These are phyloP conservation scores for Aureobasidium leucospermi DNA, from an alignment of 2,329 filamentous ascomycete species.

Conservation along the genomic window DNA sequence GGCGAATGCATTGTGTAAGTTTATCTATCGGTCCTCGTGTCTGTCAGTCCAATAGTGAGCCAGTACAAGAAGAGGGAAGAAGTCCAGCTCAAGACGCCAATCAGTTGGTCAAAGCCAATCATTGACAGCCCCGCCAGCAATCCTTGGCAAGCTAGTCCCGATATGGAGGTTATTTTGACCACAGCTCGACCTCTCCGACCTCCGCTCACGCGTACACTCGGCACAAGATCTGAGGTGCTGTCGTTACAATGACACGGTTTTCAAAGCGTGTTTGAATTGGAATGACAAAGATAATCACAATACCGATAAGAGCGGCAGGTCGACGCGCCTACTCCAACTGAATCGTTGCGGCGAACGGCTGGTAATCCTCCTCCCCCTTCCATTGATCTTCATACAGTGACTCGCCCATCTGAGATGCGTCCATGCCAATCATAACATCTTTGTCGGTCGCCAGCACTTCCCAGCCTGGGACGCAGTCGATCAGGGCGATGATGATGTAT, in stretches of 20 bases:
- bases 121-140: neutral
- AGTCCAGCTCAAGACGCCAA: neutral
- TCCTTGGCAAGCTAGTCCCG: neutral
- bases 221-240: neutral
- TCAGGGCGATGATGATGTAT: conserved; percentile 43
- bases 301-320: neutral
- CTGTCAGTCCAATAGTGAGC: neutral
- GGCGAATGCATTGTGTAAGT: neutral
- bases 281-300: neutral
- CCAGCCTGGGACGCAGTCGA: conserved; percentile 47
- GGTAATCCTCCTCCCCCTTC: conserved; percentile 30
- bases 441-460: conserved; percentile 47
- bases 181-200: neutral
- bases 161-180: neutral
- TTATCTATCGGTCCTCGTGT: neutral
- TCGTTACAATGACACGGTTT: no score
- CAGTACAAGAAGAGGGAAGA: neutral
- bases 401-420: conserved; percentile 46
- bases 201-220: neutral
- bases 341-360: conserved; percentile 20
- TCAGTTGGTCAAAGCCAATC: neutral
- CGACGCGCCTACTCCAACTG: neutral
- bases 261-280: no score
- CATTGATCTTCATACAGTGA: conserved; percentile 34
- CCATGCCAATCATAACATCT: conserved; percentile 42